A percentile compares a stretch with the other conserved stretches of the same genome.
These are phyloP conservation scores for Albugo candida DNA, from an alignment of 352 stramenopile species.

Conservation along the genomic window DNA sequence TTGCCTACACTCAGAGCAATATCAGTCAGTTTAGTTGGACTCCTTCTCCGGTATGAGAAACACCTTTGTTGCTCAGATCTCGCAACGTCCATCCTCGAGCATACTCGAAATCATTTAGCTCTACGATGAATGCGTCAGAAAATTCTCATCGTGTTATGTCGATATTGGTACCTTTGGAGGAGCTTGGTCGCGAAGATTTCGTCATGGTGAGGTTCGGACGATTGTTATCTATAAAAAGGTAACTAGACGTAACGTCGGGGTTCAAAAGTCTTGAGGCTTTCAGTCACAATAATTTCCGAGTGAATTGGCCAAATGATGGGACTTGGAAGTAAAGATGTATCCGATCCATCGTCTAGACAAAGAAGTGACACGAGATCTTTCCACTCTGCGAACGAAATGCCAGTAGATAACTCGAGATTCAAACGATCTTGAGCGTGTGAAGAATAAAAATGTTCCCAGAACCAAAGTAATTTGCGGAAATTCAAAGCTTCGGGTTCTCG, in stretches of 20 bases:
- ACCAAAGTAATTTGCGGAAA: slow-evolving; percentile 88
- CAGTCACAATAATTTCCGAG: too few relatives aligned
- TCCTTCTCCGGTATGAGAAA: too few relatives aligned
- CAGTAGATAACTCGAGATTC: slow-evolving; percentile 87
- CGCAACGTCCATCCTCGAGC: slow-evolving; percentile 41
- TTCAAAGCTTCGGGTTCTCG: slow-evolving; percentile 25
- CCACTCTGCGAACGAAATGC: slow-evolving; percentile 90
- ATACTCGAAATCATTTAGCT: slow-evolving; percentile 33
- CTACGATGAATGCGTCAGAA: slow-evolving; percentile 4
- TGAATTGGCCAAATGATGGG: slow-evolving; percentile 3
- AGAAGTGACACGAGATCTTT: slow-evolving; percentile 77
- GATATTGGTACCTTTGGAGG: too few relatives aligned
- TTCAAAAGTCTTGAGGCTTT: too few relatives aligned
- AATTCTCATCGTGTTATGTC: too few relatives aligned
- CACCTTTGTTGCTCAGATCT: slow-evolving; percentile 8
- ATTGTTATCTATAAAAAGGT: too few relatives aligned
- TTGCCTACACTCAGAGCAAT: too few relatives aligned
- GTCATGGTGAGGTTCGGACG: too few relatives aligned
- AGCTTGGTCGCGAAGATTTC: too few relatives aligned
- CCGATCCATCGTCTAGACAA: slow-evolving; percentile 82
- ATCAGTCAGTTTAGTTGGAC: too few relatives aligned
- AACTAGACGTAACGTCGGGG: too few relatives aligned
- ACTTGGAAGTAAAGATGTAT: slow-evolving; percentile 48
- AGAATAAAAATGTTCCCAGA: slow-evolving; percentile 93
- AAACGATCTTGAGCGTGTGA: slow-evolving; percentile 84